Base-by-base conservation (phyloP, 768 basidiomycete genomes). In the Dacryopinax primogenitus region DNA sequence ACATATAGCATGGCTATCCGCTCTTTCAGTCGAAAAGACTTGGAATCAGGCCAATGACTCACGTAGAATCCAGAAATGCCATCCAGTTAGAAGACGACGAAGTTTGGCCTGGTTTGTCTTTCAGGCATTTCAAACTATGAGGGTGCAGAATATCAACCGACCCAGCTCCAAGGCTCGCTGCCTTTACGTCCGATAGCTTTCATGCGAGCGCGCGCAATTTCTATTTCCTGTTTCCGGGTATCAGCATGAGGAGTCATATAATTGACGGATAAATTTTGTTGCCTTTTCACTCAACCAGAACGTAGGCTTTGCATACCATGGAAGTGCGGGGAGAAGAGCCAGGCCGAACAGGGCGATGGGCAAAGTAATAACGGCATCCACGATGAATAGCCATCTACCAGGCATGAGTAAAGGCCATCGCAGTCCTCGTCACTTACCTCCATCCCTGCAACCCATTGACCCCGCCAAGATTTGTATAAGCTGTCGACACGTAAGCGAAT, bases 41-140 rank as follows among this genome's bases (percentile, higher is more conserved):
- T 23, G 32, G 3, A 6, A 30, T 58, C 11, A 58, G 11, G 26
- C 51, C 26, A 11, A 11, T 3, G 23, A 47, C 51, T 28, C 18
- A 58, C 51, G 68, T 61, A 69, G 64, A 12, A 70, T 51, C 47
- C 64, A 72, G 9, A 69, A 71, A 65, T 72, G 71, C 72, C 72
- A 72, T 32, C 66, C 67, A 23, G 35, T 30, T n/a, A 71, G 64
- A 44, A 72, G 41, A 2, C 65, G 62, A 6, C 41, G 41, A 18
- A 44, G 41, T 23, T 44, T 44, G 18, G 41, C 7, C 41, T 44
- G 41, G 7, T 6, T 18, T 18, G 18, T 44, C 18, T 15, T 15
- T 44, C 41, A 44, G 41, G 18, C 7, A 44, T 6, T 6, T 15
- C 41, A 6, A 15, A 18, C 23, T 37, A 6, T 44, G 7, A 44